Conservation (phyloP, 2,329 filamentous ascomycete genomes). For the Fusarium sp. region DNA sequence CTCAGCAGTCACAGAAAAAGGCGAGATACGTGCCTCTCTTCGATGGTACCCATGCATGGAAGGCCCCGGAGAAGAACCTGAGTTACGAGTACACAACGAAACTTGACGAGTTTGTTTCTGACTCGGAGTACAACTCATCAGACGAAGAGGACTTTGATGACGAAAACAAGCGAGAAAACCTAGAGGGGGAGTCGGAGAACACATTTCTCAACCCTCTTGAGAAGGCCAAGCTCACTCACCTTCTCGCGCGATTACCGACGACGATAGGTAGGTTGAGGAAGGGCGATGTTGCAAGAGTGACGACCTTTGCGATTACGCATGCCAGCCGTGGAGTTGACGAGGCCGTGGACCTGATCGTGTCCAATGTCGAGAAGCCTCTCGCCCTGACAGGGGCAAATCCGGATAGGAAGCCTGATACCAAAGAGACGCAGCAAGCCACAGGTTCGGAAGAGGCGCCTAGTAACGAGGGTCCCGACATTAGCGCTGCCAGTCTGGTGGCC, state of each 20-base stretch:
- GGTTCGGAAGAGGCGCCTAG: conserved; percentile 52
- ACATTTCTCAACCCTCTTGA: conserved; percentile 84
- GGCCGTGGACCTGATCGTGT: conserved; percentile 87
- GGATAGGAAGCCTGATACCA: conserved; percentile 56
- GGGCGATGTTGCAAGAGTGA: conserved; percentile 87
- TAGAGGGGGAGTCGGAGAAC: conserved; percentile 60
- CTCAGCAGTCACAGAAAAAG: conserved; percentile 58
- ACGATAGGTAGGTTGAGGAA: conserved; percentile 79
- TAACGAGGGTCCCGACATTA: conserved; percentile 69
- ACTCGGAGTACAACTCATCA: conserved; percentile 87
- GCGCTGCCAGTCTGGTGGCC: conserved; percentile 80
- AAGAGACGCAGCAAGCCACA: conserved; percentile 41
- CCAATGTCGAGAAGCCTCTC: conserved; percentile 84
- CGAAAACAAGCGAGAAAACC: conserved; percentile 63
- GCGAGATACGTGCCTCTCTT: conserved; percentile 75
- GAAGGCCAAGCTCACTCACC: conserved; percentile 84
- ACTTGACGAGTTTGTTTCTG: conserved; percentile 83
- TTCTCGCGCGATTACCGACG: conserved; percentile 85
- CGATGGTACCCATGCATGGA: conserved; percentile 82
- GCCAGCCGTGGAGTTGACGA: conserved; percentile 88
- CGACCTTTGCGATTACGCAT: conserved; percentile 89
- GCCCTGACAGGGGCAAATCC: conserved; percentile 78
- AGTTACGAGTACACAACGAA: conserved; percentile 83
- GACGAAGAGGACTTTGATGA: conserved; percentile 82
- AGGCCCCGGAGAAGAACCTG: conserved; percentile 77